A percentile compares a stretch with the other conserved stretches of the same genome.
These are phyloP conservation scores for Trametes gibbosa DNA, from an alignment of 768 basidiomycete genomes.

Conservation along the genomic window DNA sequence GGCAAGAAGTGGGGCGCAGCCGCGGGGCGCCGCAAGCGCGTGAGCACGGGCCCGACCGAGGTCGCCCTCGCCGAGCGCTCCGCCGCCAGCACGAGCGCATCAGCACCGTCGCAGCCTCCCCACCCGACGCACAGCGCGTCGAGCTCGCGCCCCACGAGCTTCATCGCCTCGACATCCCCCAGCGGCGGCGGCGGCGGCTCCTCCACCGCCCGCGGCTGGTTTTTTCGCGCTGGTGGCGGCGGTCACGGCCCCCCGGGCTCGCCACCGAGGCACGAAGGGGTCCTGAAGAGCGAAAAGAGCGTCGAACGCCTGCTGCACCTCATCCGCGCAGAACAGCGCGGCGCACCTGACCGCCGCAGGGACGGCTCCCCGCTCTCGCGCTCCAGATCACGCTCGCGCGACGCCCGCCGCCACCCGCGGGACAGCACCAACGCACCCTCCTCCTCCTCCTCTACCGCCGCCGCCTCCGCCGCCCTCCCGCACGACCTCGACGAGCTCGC, in stretches of 20 bases:
- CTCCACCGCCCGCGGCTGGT: constrained; percentile 38
- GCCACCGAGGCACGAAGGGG: constrained; percentile 32
- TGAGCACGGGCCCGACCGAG: constrained; percentile 42
- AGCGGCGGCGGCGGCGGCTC: no score
- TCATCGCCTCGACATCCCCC: constrained; percentile 21
- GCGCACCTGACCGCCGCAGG: constrained; percentile 23
- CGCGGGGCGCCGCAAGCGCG: constrained; percentile 39
- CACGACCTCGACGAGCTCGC: constrained; percentile 16
- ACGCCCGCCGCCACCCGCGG: constrained; percentile 13
- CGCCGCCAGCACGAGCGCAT: not conserved
- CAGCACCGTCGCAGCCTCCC: not conserved
- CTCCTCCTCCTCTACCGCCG: no score
- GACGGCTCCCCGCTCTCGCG: not conserved
- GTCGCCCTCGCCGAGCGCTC: constrained; percentile 29
- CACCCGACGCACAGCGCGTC: not conserved
- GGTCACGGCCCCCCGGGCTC: constrained; percentile 41
- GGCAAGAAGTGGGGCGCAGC: constrained; percentile 46
- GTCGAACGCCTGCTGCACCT: constrained; percentile 30
- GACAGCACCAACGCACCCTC: constrained; percentile 24
- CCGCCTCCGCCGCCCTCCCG: constrained; percentile 29
- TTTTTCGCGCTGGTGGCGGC: constrained; percentile 50
- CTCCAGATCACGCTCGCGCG: not conserved
- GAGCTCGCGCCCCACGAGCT: constrained; percentile 13
- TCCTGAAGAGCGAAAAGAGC: constrained; percentile 33
- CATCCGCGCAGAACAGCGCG: constrained; percentile 21